These are phyloP conservation scores for Aspergillus tubingensis DNA, from an alignment of 2,329 filamentous ascomycete genomes.

Conservation along the genomic window DNA sequence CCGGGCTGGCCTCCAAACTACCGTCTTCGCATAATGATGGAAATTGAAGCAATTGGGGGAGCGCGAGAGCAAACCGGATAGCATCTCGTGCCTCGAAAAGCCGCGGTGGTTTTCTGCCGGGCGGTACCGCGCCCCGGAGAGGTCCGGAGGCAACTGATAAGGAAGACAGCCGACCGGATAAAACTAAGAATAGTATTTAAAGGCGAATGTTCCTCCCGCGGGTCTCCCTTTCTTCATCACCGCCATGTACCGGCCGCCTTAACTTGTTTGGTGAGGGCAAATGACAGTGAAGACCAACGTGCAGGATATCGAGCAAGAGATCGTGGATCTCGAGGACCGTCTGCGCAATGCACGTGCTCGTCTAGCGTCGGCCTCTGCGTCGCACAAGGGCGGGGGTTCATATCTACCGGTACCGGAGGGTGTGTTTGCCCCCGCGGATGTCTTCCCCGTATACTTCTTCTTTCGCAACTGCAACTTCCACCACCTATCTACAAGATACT, in stretches of 20 bases:
- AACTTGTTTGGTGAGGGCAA: neutral
- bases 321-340: slow-evolving; percentile 51
- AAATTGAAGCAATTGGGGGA: neutral
- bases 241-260: slow-evolving; percentile 4
- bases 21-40: slow-evolving; percentile 25
- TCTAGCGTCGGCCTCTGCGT: slow-evolving; percentile 32
- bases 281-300: slow-evolving; percentile 26
- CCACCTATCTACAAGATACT: neutral
- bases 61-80: neutral
- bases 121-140: slow-evolving; percentile 15
- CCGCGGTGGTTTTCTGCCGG: slow-evolving; percentile 16
- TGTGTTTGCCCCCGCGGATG: slow-evolving; percentile 7
- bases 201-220: neutral
- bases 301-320: slow-evolving; percentile 37
- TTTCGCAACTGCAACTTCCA: neutral
- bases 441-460: slow-evolving; percentile 5
- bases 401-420: slow-evolving; percentile 9
- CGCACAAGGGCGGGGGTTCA: slow-evolving; percentile 3
- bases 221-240: slow-evolving; percentile 7
- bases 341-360: slow-evolving; percentile 49
- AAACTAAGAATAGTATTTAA: neutral
- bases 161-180: neutral
- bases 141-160: slow-evolving; percentile 7
- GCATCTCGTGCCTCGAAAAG: neutral
- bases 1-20: slow-evolving; percentile 4